Percentiles rank a stretch among this genome's conserved stretches.
phyloP scores from a whole-genome alignment of 75 land plant species.

The Sequoiadendron giganteum region DNA sequence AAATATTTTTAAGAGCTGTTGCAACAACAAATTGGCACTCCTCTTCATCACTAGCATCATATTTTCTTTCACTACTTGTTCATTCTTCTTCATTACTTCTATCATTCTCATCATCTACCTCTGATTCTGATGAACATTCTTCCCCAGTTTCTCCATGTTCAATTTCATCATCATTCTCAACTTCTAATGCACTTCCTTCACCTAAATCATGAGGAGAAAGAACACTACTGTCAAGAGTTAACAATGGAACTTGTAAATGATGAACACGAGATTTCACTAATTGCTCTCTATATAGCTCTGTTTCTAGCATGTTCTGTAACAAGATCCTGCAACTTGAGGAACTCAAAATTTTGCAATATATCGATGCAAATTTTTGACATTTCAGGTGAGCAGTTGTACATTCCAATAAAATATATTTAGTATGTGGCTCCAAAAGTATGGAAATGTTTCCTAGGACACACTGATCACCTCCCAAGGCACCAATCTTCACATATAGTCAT shows the following conservation, averaged over 20 bases:
- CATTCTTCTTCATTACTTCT: slow-evolving; percentile 55
- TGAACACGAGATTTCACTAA: slow-evolving; percentile 77
- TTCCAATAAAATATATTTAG: slow-evolving; percentile 73
- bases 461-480: slow-evolving; percentile 69
- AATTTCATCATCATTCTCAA: slow-evolving; percentile 52
- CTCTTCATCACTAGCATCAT: slow-evolving; percentile 51
- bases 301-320: slow-evolving; percentile 76
- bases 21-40: slow-evolving; percentile 33
- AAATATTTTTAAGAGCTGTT: slow-evolving; percentile 52
- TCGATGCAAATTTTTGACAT: slow-evolving; percentile 50
- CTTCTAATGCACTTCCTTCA: slow-evolving; percentile 42
- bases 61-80: slow-evolving; percentile 45
- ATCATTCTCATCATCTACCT: slow-evolving; percentile 56
- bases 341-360: slow-evolving; percentile 64
- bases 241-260: slow-evolving; percentile 72
- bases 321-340: slow-evolving; percentile 87
- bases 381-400: slow-evolving; percentile 83
- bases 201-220: slow-evolving; percentile 85
- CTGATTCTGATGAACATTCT: slow-evolving; percentile 58
- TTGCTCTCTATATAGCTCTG: slow-evolving; percentile 86
- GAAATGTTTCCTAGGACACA: slow-evolving; percentile 73
- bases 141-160: slow-evolving; percentile 38
- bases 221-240: slow-evolving; percentile 76
- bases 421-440: slow-evolving; percentile 66
- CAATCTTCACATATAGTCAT: slow-evolving; percentile 63